Conservation (phyloP, 2,329 filamentous ascomycete genomes). For the Stagonosporopsis chrysanthemi region DNA sequence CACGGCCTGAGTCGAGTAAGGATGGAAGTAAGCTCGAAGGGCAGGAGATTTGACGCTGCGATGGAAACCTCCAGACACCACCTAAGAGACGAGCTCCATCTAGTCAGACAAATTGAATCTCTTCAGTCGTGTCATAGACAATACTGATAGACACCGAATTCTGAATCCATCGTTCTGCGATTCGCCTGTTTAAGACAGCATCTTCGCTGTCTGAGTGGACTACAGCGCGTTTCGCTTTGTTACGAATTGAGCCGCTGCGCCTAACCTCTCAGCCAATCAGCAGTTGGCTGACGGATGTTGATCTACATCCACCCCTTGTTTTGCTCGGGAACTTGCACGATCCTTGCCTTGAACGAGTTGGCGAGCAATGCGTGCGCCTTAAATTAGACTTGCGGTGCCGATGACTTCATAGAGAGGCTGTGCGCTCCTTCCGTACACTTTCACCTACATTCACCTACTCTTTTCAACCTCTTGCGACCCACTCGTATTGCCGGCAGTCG, state of each 20-base stretch:
- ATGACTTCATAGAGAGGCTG: constrained; percentile 37
- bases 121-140: neutral
- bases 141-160: neutral
- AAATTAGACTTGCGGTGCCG: constrained; percentile 27
- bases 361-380: constrained; percentile 31
- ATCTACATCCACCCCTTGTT: constrained; percentile 21
- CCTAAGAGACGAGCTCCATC: neutral
- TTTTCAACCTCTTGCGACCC: constrained; percentile 2
- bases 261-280: constrained; percentile 27
- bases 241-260: constrained; percentile 41
- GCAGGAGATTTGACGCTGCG: neutral
- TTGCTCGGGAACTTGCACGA: constrained; percentile 23
- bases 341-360: constrained; percentile 16
- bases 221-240: constrained; percentile 39
- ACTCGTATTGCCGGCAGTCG: neutral
- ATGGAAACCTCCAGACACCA: neutral
- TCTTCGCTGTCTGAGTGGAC: constrained; percentile 13
- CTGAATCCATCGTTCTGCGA: neutral
- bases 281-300: constrained; percentile 10
- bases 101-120: neutral
- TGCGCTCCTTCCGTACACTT: constrained; percentile 24
- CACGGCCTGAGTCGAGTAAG: neutral
- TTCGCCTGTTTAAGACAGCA: neutral
- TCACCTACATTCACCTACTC: constrained; percentile 4
- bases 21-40: neutral